phyloP scores from a whole-genome alignment of 1,284 basidiomycete species.

The Trichosporon sp. region DNA sequence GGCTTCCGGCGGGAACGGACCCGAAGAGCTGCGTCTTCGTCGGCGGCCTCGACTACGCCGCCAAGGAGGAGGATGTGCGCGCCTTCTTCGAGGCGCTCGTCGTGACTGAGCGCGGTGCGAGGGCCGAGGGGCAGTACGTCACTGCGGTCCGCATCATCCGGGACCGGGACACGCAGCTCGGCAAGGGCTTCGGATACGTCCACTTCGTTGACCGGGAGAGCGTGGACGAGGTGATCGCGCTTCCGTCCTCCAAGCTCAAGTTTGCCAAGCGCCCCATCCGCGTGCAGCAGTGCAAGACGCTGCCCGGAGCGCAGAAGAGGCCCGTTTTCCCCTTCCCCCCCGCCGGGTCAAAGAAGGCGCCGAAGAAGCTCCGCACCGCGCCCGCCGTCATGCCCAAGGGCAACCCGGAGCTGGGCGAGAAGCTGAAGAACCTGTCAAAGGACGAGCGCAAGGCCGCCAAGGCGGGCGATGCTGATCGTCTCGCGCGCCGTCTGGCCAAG shows the following conservation, averaged over 20 bases:
- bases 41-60: slow-evolving; percentile 89
- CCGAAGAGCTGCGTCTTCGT: slow-evolving; percentile 87
- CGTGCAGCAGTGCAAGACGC: slow-evolving; percentile 77
- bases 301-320: slow-evolving; percentile 44
- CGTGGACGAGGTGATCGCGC: slow-evolving; percentile 82
- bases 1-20: slow-evolving; percentile 59
- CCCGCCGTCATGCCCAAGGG: slow-evolving; percentile 64
- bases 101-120: slow-evolving; percentile 68
- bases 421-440: slow-evolving; percentile 74
- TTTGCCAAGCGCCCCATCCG: slow-evolving; percentile 87
- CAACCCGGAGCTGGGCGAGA: slow-evolving; percentile 74
- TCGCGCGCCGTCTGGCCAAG: slow-evolving; percentile 82
- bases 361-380: slow-evolving; percentile 21
- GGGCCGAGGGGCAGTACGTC: slow-evolving; percentile 65
- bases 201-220: slow-evolving; percentile 81
- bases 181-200: slow-evolving; percentile 97
- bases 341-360: slow-evolving; percentile 17
- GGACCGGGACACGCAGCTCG: slow-evolving; percentile 89
- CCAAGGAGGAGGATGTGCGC: slow-evolving; percentile 85
- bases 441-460: slow-evolving; percentile 82
- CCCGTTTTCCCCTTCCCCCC: slow-evolving; percentile 31
- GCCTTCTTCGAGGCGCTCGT: slow-evolving; percentile 83
- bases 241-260: slow-evolving; percentile 73
- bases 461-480: slow-evolving; percentile 71
- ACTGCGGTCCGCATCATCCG: slow-evolving; percentile 82